Percentiles rank a stretch among this genome's conserved stretches.
Conservation (phyloP, 768 basidiomycete genomes). For the Podaxis pistillaris region DNA sequence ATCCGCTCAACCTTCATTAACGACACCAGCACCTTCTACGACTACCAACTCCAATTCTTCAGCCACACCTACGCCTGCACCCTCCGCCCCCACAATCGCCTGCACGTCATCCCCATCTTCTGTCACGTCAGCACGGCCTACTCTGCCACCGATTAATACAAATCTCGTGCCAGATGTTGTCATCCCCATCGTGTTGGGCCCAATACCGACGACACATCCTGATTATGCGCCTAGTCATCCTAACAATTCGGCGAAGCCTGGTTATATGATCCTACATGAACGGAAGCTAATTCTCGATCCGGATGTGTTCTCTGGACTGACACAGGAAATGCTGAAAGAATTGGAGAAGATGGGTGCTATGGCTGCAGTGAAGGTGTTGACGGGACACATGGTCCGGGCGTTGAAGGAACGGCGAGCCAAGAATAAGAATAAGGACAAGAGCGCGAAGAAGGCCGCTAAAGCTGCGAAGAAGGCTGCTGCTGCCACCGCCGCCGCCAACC, state of each 20-base stretch:
- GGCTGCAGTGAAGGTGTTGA: slow-evolving; percentile 77
- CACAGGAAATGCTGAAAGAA: slow-evolving; percentile 68
- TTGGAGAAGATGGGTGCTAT: slow-evolving; percentile 80
- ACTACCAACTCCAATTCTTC: slow-evolving; percentile 19
- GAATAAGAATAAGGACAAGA: slow-evolving; percentile 40
- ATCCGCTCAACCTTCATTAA: slow-evolving; percentile 19
- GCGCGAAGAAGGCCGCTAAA: slow-evolving; percentile 25
- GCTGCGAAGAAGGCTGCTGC: slow-evolving; percentile 27
- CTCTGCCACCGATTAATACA: slow-evolving; percentile 16
- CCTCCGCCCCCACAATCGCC: slow-evolving; percentile 15
- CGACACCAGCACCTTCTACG: slow-evolving; percentile 11
- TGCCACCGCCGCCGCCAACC: slow-evolving; percentile 5
- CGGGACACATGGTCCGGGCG: slow-evolving; percentile 81
- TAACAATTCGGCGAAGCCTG: slow-evolving; percentile 50
- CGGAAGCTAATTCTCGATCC: slow-evolving; percentile 85
- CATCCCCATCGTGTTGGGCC: slow-evolving; percentile 75
- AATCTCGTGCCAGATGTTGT: slow-evolving; percentile 50
- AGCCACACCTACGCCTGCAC: slow-evolving; percentile 23
- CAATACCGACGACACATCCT: slow-evolving; percentile 65
- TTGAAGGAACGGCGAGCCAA: slow-evolving; percentile 70
- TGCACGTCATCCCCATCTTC: slow-evolving; percentile 13
- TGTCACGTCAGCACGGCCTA: slow-evolving; percentile 12
- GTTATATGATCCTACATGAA: slow-evolving; percentile 79
- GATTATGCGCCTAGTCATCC: slow-evolving; percentile 44
- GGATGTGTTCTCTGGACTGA: slow-evolving; percentile 76